Evolutionary conservation across 2,329 filamentous ascomycete species (phyloP), one percentile per base, ranked within the genome.

Genomic region (Biscogniauxia mediterranea): DNA sequence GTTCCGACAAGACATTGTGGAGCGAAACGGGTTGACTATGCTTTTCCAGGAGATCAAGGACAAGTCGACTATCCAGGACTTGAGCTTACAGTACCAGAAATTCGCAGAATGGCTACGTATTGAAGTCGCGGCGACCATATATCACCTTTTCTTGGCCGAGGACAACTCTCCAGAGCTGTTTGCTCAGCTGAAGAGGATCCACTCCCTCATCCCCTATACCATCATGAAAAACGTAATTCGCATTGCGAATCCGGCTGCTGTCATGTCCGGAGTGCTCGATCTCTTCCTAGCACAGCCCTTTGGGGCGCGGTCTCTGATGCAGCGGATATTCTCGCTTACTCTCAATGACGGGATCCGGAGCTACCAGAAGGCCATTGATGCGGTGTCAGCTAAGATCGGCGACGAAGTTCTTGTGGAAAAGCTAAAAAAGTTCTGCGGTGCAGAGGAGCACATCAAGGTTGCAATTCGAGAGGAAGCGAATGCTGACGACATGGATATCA

Each of bases 31-130:
- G 8, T 83, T 99, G 50, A 96, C 94, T 0, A 94, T 91, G 74
- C 84, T 99, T 0, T 98, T 99, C 77, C 85, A 90, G 61, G 95
- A 98, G 74, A 96, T 99, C 75, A 91, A 90, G 70, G 89, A 93
- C 59, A 98, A 98, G 79, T 83, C 91, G 62, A 92, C 85, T 3
- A 94, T 99, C 57, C 85, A 87, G 65, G 92, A 97, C 68, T 83
- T 99, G 57, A 96, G 92, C 71, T 89, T 96, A 11, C 93, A 98
- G 74, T 98, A 98, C 75, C 91, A 95, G 72, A 99, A 98, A 75
- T 98, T 99, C 73, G 94, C 94, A 19, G 95, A 99, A 76, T 99
- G 95, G 95, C 81, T 98, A 56, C 89, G 95, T 49, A 99, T 99
- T 71, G 95, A 99, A 78, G 89, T 99, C 55, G 95, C 95, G 23